Evolutionary conservation across 352 stramenopile species (phyloP).

Genomic region (Pythium diclinum): DNA sequence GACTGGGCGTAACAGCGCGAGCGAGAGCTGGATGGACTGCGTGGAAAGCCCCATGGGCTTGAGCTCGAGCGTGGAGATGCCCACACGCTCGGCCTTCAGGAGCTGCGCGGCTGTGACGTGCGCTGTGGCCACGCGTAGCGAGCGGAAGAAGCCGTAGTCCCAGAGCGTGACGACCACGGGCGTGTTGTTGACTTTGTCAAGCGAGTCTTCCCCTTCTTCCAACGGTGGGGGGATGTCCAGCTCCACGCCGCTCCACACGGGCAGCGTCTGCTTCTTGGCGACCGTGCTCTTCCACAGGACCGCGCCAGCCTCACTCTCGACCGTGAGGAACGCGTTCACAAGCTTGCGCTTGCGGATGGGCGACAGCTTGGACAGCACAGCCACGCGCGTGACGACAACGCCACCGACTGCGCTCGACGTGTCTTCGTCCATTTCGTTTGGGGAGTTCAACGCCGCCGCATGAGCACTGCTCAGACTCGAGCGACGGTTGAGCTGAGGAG

Average conservation of each 20-base stretch:
- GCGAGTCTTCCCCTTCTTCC: slow-evolving; percentile 32
- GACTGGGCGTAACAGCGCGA: slow-evolving; percentile 10
- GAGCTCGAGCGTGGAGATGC: slow-evolving; percentile 46
- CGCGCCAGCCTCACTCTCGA: slow-evolving; percentile 14
- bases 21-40: slow-evolving; percentile 32
- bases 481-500: slow-evolving; percentile 2
- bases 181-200: slow-evolving; percentile 26
- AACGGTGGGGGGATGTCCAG: slow-evolving; percentile 35
- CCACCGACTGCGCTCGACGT: background rate
- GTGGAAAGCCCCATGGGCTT: slow-evolving; percentile 32
- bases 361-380: slow-evolving; percentile 19
- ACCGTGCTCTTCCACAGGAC: slow-evolving; percentile 27
- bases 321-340: slow-evolving; percentile 29
- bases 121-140: slow-evolving; percentile 50
- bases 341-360: slow-evolving; percentile 31
- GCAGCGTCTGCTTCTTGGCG: slow-evolving; percentile 20
- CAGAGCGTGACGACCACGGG: slow-evolving; percentile 47
- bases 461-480: background rate
- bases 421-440: background rate
- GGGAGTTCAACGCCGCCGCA: background rate
- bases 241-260: slow-evolving; percentile 26
- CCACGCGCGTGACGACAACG: slow-evolving; percentile 17
- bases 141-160: slow-evolving; percentile 63
- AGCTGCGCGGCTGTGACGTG: slow-evolving; percentile 44
- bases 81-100: slow-evolving; percentile 35